Evolutionary conservation across 805 yeast genomes (phyloP).

Genomic region (Saturnispora dispora): DNA sequence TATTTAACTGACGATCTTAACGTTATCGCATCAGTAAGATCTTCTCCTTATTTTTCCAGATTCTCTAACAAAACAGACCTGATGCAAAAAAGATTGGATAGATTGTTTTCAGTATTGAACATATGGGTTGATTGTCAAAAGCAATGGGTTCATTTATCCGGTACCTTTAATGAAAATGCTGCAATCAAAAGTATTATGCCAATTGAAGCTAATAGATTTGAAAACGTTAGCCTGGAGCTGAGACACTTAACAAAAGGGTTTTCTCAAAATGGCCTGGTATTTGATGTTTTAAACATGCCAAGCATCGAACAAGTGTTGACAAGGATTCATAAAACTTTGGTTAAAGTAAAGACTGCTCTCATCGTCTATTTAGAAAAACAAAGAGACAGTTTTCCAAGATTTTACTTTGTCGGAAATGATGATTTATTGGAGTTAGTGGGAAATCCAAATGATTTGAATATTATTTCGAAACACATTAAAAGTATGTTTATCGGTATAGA

Average conservation of each 20-base stretch:
- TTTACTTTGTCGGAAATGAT: conserved; percentile 85
- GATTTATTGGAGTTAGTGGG: conserved; percentile 81
- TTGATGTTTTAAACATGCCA: conserved; percentile 46
- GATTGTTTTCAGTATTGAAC: conserved; percentile 44
- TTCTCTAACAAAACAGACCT: conserved; percentile 50
- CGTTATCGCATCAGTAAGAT: conserved; percentile 58
- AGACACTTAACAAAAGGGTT: conserved; percentile 41
- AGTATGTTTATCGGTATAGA: conserved; percentile 67
- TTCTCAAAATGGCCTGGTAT: conserved; percentile 38
- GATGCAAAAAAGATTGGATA: conserved; percentile 49
- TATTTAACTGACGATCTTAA: conserved; percentile 52
- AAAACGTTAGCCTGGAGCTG: conserved; percentile 53
- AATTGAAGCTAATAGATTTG: conserved; percentile 58
- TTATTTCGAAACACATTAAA: conserved; percentile 49
- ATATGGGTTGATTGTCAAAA: conserved; percentile 77
- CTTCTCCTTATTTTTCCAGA: conserved; percentile 49
- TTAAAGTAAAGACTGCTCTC: conserved; percentile 53
- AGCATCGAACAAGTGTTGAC: conserved; percentile 40
- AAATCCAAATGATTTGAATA: conserved; percentile 36
- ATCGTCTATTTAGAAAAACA: conserved; percentile 75
- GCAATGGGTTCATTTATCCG: conserved; percentile 82
- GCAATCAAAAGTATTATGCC: conserved; percentile 62
- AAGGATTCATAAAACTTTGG: conserved; percentile 46
- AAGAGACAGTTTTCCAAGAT: conserved; percentile 67
- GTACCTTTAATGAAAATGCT: conserved; percentile 54